Percentiles rank a stretch among this genome's conserved stretches.
Evolutionary conservation across 2,329 filamentous ascomycete genomes (phyloP).

Genomic region (Drechslera avenae): DNA sequence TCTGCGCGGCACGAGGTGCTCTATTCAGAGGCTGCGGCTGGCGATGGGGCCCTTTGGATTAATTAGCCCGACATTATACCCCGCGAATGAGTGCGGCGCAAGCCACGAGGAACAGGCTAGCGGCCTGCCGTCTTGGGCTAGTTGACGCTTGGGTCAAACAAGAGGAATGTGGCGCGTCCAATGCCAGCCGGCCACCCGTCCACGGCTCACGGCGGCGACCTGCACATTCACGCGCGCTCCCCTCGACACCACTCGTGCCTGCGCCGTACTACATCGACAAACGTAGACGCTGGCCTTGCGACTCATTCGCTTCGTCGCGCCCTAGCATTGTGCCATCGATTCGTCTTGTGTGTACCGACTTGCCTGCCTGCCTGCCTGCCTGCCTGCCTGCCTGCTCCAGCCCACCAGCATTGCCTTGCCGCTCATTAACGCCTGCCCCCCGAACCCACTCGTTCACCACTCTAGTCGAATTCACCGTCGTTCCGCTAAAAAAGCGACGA

Average conservation of each 20-base stretch:
- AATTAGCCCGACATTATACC: constrained; percentile 27
- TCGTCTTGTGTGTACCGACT: constrained; percentile 13
- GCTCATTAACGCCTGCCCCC: constrained; percentile 29
- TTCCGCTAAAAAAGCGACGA: constrained; percentile 10
- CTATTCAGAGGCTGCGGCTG: not conserved
- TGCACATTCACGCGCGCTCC: constrained; percentile 14
- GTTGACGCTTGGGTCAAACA: constrained; percentile 29
- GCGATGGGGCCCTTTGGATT: constrained; percentile 11
- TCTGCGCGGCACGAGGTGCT: not conserved
- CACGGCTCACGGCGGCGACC: constrained; percentile 9
- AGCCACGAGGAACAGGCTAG: constrained; percentile 34
- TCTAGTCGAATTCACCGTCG: constrained; percentile 23
- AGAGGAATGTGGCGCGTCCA: constrained; percentile 14
- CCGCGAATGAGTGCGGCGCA: constrained; percentile 16
- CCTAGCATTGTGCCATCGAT: constrained; percentile 18
- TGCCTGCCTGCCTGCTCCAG: constrained; percentile 13
- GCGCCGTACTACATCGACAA: constrained; percentile 18
- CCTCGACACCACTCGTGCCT: constrained; percentile 36
- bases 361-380: no score
- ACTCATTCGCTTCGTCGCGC: constrained; percentile 22
- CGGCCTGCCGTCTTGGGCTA: constrained; percentile 21
- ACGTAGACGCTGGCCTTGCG: constrained; percentile 37
- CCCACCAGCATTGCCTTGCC: not conserved
- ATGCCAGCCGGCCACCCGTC: constrained; percentile 26
- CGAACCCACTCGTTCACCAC: constrained; percentile 11